Percentiles rank a stretch among this genome's conserved stretches.
These are phyloP conservation scores for Paecilomyces variotii DNA, from an alignment of 2,329 filamentous ascomycete species.

Conservation along the genomic window DNA sequence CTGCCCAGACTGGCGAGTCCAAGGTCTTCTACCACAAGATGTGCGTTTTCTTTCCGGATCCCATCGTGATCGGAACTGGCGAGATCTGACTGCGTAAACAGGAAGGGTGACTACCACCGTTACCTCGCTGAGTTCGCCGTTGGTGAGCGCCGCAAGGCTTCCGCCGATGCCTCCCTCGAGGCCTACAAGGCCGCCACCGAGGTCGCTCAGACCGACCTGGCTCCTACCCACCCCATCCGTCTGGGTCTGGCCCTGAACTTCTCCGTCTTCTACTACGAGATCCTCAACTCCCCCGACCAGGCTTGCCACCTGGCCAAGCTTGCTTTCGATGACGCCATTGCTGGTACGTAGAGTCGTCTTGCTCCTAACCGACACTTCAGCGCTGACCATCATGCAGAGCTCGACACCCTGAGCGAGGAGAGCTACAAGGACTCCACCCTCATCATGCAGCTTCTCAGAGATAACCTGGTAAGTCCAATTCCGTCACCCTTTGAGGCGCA, in stretches of 20 bases:
- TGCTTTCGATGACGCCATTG: conserved; percentile 94
- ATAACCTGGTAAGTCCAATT: conserved; percentile 68
- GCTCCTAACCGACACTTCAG: conserved; percentile 4
- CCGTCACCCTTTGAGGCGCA: not conserved
- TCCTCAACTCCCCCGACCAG: conserved; percentile 95
- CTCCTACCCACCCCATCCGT: conserved; percentile 87
- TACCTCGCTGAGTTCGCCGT: conserved; percentile 96
- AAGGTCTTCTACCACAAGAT: conserved; percentile 99
- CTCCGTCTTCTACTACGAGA: conserved; percentile 99
- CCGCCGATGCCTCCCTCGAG: conserved; percentile 89
- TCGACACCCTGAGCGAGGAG: conserved; percentile 94
- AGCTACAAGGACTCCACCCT: conserved; percentile 99
- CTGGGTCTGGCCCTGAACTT: conserved; percentile 90
- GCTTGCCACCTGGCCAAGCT: conserved; percentile 97
- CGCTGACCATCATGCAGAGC: conserved; percentile 51
- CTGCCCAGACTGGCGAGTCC: conserved; percentile 92
- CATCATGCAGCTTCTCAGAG: conserved; percentile 96
- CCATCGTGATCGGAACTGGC: conserved; percentile 1
- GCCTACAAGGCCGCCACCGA: conserved; percentile 94
- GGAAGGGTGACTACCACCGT: conserved; percentile 99
- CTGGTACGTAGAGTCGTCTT: conserved; percentile 49
- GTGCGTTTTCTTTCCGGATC: conserved; percentile 51
- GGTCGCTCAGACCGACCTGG: conserved; percentile 79
- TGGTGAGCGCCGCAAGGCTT: conserved; percentile 89
- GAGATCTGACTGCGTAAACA: conserved; percentile 32